Conservation (phyloP, 495 filamentous ascomycete genomes). For the Lasiosphaeria ovina region DNA sequence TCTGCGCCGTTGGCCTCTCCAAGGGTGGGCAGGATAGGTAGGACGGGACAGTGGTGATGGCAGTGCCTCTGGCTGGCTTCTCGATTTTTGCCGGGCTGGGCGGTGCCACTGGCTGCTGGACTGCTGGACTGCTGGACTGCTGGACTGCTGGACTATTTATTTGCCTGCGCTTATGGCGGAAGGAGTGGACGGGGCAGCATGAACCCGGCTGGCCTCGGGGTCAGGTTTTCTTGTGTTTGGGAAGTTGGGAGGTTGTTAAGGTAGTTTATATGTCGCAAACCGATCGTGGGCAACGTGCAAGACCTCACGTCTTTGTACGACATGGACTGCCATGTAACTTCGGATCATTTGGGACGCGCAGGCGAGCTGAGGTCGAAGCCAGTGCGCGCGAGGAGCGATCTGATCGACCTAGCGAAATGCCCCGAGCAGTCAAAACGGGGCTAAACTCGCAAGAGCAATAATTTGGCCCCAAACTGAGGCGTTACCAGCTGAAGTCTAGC, state of each 20-base stretch:
- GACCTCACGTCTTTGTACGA: conserved; percentile 8
- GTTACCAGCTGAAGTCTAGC: conserved; percentile 1
- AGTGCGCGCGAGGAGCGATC: conserved; percentile 8
- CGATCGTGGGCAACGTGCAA: conserved; percentile 6
- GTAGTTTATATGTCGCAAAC: conserved; percentile 12
- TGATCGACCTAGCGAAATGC: conserved; percentile 8
- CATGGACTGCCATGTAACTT: conserved; percentile 13
- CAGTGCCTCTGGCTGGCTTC: conserved; percentile 2
- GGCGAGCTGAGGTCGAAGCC: conserved; percentile 7
- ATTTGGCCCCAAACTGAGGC: conserved; percentile 9
- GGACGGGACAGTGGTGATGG: neutral
- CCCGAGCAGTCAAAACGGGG: neutral
- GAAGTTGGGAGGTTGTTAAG: conserved; percentile 16
- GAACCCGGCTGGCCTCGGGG: conserved; percentile 8
- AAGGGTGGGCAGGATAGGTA: neutral
- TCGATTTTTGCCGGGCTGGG: neutral
- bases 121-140: neutral
- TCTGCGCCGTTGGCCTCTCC: neutral
- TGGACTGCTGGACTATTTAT: neutral
- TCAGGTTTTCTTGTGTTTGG: neutral
- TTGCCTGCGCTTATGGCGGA: neutral
- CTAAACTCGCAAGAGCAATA: conserved; percentile 14
- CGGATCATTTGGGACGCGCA: conserved; percentile 10
- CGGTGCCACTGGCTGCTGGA: neutral
- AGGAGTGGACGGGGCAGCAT: conserved; percentile 11